Conservation (phyloP, 306 rosid genomes). For the barrel medic (Medicago truncatula) region MtrunA17r5.0-ANR NC_053045.1:7487001-7487500, state of each 20-base stretch:
- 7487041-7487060: background rate
- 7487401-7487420: too few relatives aligned
- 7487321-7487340: background rate
- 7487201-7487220: background rate
- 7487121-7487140: background rate
- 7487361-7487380: background rate
- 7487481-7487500: background rate
- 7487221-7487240: background rate
- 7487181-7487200: background rate
- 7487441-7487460: constrained; percentile 60
- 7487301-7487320: constrained; percentile 46
- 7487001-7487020: background rate
- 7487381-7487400: background rate
- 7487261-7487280: constrained; percentile 60
- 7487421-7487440: too few relatives aligned
- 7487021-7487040: background rate
- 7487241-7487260: constrained; percentile 10
- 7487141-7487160: background rate
- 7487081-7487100: background rate
- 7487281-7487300: constrained; percentile 56
- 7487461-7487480: constrained; percentile 56
- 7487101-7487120: too few relatives aligned
- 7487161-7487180: background rate
- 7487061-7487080: background rate
- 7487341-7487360: background rate